phyloP scores from a whole-genome alignment of 768 basidiomycete genomes.

The Multifurca ochricompacta region DNA sequence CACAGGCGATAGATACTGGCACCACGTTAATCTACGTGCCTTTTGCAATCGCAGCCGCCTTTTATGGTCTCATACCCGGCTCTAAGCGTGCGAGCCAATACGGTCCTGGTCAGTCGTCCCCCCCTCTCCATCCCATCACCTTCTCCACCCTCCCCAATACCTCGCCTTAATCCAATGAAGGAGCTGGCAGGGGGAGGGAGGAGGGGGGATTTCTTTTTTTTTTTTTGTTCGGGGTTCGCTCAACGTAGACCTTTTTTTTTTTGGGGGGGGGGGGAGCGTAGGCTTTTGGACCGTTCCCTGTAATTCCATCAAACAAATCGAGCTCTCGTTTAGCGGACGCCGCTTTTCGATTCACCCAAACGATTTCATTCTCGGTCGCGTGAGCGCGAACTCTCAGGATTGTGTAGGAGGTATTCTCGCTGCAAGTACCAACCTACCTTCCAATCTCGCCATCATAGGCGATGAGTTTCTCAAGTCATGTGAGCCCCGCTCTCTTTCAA shows the following conservation, averaged over 20 bases:
- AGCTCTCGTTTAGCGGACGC: constrained; percentile 39
- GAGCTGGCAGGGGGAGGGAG: neutral
- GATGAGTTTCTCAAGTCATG: constrained; percentile 64
- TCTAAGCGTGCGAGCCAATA: constrained; percentile 35
- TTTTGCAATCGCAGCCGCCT: constrained; percentile 30
- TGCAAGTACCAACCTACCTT: constrained; percentile 38
- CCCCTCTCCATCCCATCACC: neutral
- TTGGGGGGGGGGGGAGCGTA: too few species aligned
- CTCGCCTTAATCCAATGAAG: too few species aligned
- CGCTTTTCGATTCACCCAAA: constrained; percentile 34
- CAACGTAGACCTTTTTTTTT: too few species aligned
- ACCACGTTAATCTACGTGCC: constrained; percentile 60
- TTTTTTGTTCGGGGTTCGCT: too few species aligned
- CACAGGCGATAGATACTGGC: constrained; percentile 60
- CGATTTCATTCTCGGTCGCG: constrained; percentile 52
- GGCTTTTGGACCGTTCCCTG: constrained; percentile 56
- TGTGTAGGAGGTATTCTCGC: constrained; percentile 52
- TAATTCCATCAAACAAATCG: constrained; percentile 27
- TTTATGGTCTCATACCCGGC: constrained; percentile 50
- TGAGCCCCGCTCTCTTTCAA: too few species aligned
- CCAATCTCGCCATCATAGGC: constrained; percentile 52
- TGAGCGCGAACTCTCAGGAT: constrained; percentile 32
- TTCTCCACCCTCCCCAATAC: too few species aligned
- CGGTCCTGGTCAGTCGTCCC: constrained; percentile 32
- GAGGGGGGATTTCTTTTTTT: neutral